A percentile compares a stretch with the other conserved stretches of the same genome.
Evolutionary conservation across 2,329 filamentous ascomycete species (phyloP).

Genomic region (Aspergillus sp.): DNA sequence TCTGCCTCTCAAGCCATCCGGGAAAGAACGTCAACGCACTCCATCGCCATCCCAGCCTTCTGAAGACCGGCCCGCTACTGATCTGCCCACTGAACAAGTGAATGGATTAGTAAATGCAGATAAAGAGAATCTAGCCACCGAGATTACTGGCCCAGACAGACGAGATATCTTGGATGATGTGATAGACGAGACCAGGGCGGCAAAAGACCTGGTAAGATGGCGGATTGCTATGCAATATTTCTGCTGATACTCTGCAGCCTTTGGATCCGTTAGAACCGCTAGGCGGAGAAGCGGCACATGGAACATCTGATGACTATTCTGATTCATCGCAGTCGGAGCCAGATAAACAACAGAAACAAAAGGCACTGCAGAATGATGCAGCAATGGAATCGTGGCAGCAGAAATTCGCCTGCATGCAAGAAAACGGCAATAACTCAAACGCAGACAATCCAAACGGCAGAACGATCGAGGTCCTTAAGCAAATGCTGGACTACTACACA

Average conservation of each 20-base stretch:
- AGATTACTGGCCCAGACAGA: slow-evolving; percentile 9
- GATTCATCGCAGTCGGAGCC: slow-evolving; percentile 10
- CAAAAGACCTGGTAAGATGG: slow-evolving; percentile 45
- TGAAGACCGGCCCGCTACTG: slow-evolving; percentile 2
- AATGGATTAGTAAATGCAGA: background rate
- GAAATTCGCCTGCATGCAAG: slow-evolving; percentile 52
- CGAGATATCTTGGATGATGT: slow-evolving; percentile 54
- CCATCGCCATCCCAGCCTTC: slow-evolving; percentile 10
- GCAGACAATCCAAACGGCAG: slow-evolving; percentile 58
- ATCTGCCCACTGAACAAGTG: slow-evolving; percentile 1
- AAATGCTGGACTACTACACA: slow-evolving; percentile 71
- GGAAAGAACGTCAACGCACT: slow-evolving; percentile 7
- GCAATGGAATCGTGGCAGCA: slow-evolving; percentile 25
- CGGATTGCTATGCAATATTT: slow-evolving; percentile 1
- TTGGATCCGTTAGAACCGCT: slow-evolving; percentile 20
- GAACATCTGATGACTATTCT: slow-evolving; percentile 9
- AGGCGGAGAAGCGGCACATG: slow-evolving; percentile 14
- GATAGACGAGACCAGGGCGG: slow-evolving; percentile 54
- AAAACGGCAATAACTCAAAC: slow-evolving; percentile 36
- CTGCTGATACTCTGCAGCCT: slow-evolving; percentile 21
- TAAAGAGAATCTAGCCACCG: slow-evolving; percentile 2
- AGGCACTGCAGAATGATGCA: slow-evolving; percentile 4
- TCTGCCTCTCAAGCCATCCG: slow-evolving; percentile 21
- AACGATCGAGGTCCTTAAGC: slow-evolving; percentile 66
- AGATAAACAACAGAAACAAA: slow-evolving; percentile 8